phyloP scores from a whole-genome alignment of 2,329 filamentous ascomycete genomes.

The Chalaropsis ovoidea region DNA sequence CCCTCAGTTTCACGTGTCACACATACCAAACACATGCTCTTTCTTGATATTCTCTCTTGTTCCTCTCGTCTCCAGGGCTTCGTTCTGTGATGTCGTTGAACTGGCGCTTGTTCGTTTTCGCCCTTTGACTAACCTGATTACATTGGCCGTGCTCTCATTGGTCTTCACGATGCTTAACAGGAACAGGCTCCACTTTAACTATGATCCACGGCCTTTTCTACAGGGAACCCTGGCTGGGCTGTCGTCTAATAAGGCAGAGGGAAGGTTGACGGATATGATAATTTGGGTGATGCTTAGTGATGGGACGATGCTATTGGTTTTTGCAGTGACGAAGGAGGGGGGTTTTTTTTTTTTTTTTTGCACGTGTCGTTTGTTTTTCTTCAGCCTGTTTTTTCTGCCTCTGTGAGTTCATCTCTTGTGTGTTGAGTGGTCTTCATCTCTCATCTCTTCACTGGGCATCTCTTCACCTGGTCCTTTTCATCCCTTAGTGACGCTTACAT shows the following conservation, averaged over 20 bases:
- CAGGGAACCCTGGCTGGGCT: slow-evolving; percentile 9
- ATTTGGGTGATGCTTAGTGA: not conserved
- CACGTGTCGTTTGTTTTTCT: not conserved
- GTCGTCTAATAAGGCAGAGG: not conserved
- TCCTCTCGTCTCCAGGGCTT: not conserved
- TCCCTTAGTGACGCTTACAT: not conserved
- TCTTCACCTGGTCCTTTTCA: not conserved
- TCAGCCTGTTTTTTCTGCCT: not conserved
- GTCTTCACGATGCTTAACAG: slow-evolving; percentile 4
- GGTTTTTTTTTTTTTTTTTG: not conserved
- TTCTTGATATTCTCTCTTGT: not conserved
- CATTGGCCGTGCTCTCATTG: slow-evolving; percentile 11
- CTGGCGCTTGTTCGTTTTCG: not conserved
- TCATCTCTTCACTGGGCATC: too few relatives aligned
- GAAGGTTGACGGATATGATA: not conserved
- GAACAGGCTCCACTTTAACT: not conserved
- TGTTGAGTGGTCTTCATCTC: too few relatives aligned
- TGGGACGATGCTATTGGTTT: not conserved
- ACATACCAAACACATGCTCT: not conserved
- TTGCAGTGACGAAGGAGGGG: too few relatives aligned
- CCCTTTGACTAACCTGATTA: slow-evolving; percentile 8
- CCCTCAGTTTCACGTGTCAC: not conserved
- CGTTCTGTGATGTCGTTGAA: not conserved
- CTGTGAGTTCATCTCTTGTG: too few relatives aligned
- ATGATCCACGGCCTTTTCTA: slow-evolving; percentile 4